Conservation (phyloP, 2,329 filamentous ascomycete genomes). For the Fusarium verrucosum region DNA sequence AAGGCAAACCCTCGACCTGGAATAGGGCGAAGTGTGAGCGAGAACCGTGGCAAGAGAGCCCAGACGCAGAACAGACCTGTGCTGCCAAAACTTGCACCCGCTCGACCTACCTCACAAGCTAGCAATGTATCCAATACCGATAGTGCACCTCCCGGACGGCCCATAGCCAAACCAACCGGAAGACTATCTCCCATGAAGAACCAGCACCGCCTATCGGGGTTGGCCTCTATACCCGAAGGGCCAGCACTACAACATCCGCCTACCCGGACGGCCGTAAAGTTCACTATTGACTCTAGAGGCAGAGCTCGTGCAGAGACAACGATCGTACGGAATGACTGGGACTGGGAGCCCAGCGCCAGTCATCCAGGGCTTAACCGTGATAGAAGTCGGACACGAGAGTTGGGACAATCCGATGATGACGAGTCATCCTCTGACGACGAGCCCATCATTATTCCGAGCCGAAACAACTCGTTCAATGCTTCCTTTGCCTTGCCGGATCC, state of each 20-base stretch:
- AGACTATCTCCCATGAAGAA: conserved; percentile 63
- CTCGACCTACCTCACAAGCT: conserved; percentile 50
- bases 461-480: conserved; percentile 60
- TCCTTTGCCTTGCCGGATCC: conserved; percentile 68
- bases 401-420: conserved; percentile 61
- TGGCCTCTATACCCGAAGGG: conserved; percentile 67
- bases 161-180: conserved; percentile 54
- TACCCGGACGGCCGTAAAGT: conserved; percentile 66
- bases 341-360: conserved; percentile 38
- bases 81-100: conserved; percentile 60
- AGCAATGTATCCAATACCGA: conserved; percentile 46
- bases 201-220: conserved; percentile 60
- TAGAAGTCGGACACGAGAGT: conserved; percentile 47
- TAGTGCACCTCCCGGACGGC: conserved; percentile 44
- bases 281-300: conserved; percentile 70
- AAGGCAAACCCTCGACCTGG: conserved; percentile 60
- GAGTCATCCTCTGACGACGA: conserved; percentile 71
- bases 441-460: conserved; percentile 70
- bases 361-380: conserved; percentile 47
- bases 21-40: conserved; percentile 64
- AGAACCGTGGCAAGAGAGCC: conserved; percentile 59
- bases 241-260: conserved; percentile 52
- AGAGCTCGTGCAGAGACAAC: conserved; percentile 66
- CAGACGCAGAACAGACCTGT: conserved; percentile 50
- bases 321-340: conserved; percentile 51